Conservation (phyloP, 345 rosid genomes). For the Syzygium grande region DNA sequence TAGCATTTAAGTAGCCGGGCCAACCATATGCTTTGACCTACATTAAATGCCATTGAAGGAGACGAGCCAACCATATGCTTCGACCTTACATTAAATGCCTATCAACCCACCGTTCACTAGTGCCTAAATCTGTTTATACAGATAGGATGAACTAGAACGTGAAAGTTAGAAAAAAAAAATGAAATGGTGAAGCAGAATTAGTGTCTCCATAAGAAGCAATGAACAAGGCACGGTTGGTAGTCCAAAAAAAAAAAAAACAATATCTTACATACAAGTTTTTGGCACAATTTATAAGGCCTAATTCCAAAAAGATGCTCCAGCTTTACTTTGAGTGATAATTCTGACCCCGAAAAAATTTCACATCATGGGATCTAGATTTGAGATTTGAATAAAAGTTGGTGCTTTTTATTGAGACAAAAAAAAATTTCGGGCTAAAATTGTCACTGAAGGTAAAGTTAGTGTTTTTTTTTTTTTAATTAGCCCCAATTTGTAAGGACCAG, state of each 20-base stretch:
- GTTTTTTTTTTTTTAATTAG: too few species aligned
- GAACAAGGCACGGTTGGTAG: not conserved
- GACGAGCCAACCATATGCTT: not conserved
- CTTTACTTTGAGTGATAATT: too few species aligned
- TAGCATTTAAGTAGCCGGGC: not conserved
- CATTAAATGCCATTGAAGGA: not conserved
- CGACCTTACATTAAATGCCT: not conserved
- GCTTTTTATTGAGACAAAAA: too few species aligned
- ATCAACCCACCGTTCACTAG: too few species aligned
- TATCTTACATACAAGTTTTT: not conserved
- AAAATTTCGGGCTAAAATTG: too few species aligned
- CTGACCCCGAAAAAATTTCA: too few species aligned
- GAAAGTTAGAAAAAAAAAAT: not conserved
- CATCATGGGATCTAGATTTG: too few species aligned
- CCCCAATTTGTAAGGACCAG: not conserved
- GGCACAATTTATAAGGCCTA: not conserved
- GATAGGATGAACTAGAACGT: not conserved
- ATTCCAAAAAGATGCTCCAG: too few species aligned
- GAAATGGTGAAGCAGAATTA: not conserved
- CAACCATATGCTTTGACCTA: not conserved
- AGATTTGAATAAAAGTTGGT: too few species aligned
- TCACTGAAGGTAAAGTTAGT: too few species aligned
- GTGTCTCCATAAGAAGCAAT: not conserved
- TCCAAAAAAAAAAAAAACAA: not conserved
- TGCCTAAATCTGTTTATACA: not conserved